Conservation (phyloP, 371 early-diverging fungal species). For the Mucor lusitanicus region DNA sequence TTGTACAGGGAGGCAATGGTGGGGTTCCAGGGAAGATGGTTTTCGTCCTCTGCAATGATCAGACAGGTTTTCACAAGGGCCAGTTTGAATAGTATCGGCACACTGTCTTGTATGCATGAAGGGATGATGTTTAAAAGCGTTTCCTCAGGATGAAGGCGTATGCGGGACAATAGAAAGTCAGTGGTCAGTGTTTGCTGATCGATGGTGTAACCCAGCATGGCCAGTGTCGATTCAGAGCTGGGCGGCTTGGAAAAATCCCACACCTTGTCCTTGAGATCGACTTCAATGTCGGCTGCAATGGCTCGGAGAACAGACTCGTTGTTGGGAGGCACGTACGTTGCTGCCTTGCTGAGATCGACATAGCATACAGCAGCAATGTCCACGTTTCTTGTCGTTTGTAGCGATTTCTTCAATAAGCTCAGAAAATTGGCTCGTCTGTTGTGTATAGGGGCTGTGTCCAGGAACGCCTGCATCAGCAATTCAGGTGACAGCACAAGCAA, state of each 20-base stretch:
- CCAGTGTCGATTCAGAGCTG: conserved; percentile 43
- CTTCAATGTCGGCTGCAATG: conserved; percentile 73
- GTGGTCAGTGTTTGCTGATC: conserved; percentile 61
- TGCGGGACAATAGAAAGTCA: conserved; percentile 72
- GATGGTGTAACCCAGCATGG: conserved; percentile 43
- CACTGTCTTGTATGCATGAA: conserved; percentile 61
- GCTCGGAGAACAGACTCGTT: conserved; percentile 66
- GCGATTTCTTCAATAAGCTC: conserved; percentile 62
- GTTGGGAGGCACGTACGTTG: conserved; percentile 67
- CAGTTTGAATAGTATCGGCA: conserved; percentile 66
- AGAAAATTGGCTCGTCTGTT: conserved; percentile 62
- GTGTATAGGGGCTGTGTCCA: conserved; percentile 31
- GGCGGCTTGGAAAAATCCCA: conserved; percentile 63
- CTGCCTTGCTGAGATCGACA: conserved; percentile 80
- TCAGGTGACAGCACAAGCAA: conserved; percentile 78
- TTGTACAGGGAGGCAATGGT: conserved; percentile 63
- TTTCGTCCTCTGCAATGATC: conserved; percentile 72
- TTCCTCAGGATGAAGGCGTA: conserved; percentile 66
- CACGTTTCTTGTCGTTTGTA: conserved; percentile 58
- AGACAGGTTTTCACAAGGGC: conserved; percentile 77
- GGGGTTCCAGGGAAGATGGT: conserved; percentile 74
- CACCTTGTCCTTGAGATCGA: conserved; percentile 71
- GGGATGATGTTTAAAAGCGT: conserved; percentile 65
- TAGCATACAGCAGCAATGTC: conserved; percentile 78
- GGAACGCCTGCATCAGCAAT: conserved; percentile 59